A percentile compares a stretch with the other conserved stretches of the same genome.
These are phyloP conservation scores for Linum trigynum DNA, from an alignment of 345 rosid species.

Conservation along the genomic window DNA sequence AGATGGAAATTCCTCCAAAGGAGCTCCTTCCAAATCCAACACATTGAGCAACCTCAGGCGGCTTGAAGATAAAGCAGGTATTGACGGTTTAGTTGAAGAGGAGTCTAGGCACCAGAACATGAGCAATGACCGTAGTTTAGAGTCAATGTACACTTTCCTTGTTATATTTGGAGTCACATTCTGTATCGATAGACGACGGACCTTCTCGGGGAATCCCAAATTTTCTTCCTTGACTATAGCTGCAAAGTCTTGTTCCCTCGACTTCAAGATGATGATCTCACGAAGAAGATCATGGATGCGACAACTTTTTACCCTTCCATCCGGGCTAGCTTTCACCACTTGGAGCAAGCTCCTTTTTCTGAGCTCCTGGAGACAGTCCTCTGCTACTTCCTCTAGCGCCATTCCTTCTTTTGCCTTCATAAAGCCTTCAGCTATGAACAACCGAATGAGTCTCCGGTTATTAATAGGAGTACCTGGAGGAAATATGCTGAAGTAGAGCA, in stretches of 20 bases:
- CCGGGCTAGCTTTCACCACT: background rate
- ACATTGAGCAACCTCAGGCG: background rate
- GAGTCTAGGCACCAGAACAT: background rate
- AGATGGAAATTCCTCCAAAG: background rate
- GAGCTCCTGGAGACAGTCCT: conserved; percentile 6
- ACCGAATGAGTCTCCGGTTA: conserved; percentile 2
- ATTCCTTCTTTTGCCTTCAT: background rate
- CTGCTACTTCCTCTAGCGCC: conserved; percentile 5
- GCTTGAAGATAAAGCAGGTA: background rate
- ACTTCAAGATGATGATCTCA: conserved; percentile 5
- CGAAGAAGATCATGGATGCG: conserved; percentile 5
- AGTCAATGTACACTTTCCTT: background rate
- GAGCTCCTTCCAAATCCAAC: background rate
- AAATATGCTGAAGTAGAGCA: conserved; percentile 2
- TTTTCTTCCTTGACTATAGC: background rate
- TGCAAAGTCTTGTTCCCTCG: background rate
- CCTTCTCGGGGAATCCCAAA: background rate
- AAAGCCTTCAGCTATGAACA: conserved; percentile 10
- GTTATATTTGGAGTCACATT: background rate
- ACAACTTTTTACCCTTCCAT: conserved; percentile 6
- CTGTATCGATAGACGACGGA: conserved; percentile 6
- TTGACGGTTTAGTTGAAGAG: background rate
- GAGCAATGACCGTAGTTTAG: conserved; percentile 5
- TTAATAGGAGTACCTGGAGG: background rate
- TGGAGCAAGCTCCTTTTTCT: conserved; percentile 1